Percentiles rank a stretch among this genome's conserved stretches.
These are phyloP conservation scores for Onygena corvina DNA, from an alignment of 2,329 filamentous ascomycete genomes.

Conservation along the genomic window DNA sequence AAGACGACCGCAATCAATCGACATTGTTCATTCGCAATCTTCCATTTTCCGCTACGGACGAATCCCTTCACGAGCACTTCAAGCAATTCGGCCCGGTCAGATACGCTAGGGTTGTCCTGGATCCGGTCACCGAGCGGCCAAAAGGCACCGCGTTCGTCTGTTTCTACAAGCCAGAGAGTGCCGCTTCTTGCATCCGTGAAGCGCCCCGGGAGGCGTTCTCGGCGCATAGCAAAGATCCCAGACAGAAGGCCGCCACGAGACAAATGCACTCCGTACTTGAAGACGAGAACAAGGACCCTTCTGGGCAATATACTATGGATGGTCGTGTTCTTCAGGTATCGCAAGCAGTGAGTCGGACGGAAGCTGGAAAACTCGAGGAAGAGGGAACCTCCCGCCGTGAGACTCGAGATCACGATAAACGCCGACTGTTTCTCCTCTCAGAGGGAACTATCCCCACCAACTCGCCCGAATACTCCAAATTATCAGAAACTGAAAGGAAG, in stretches of 20 bases:
- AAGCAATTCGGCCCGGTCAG: conserved; percentile 73
- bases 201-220: conserved; percentile 49
- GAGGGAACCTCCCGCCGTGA: conserved; percentile 52
- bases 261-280: conserved; percentile 74
- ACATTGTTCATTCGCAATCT: conserved; percentile 91
- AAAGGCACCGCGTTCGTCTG: conserved; percentile 92
- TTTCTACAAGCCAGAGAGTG: conserved; percentile 68
- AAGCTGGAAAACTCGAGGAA: conserved; percentile 64
- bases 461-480: conserved; percentile 61
- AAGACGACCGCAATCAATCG: conserved; percentile 48
- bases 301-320: conserved; percentile 78
- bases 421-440: conserved; percentile 71
- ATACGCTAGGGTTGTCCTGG: conserved; percentile 84
- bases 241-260: conserved; percentile 32
- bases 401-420: conserved; percentile 71
- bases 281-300: conserved; percentile 68
- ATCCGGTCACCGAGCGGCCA: conserved; percentile 70
- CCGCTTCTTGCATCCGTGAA: conserved; percentile 59
- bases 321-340: conserved; percentile 76
- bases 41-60: conserved; percentile 76
- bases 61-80: conserved; percentile 74
- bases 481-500: conserved; percentile 68
- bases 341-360: conserved; percentile 69
- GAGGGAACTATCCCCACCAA: conserved; percentile 74
- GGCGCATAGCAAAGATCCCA: conserved; percentile 31